phyloP scores from a whole-genome alignment of 768 basidiomycete genomes.

The Tricholomella constricta region DNA sequence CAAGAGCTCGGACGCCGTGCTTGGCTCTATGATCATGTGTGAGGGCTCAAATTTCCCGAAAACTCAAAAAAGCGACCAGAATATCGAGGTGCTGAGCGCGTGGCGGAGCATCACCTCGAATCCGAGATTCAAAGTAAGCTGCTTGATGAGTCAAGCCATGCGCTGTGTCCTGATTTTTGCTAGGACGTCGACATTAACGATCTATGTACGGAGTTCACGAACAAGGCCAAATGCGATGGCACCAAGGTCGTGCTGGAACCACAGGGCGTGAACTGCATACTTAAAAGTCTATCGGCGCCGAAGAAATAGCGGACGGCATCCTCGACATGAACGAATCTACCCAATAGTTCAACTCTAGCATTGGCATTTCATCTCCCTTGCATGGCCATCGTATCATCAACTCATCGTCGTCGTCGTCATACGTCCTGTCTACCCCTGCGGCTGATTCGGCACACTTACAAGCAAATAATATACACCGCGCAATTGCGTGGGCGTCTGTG shows the following conservation, averaged over 20 bases:
- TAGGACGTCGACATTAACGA: conserved; percentile 80
- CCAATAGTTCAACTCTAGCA: background rate
- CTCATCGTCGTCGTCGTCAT: background rate
- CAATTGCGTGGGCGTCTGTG: background rate
- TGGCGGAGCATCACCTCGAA: conserved; percentile 77
- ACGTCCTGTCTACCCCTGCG: background rate
- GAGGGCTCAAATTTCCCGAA: conserved; percentile 67
- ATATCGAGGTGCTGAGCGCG: conserved; percentile 76
- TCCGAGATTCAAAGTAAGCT: conserved; percentile 73
- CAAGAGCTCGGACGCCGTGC: conserved; percentile 45
- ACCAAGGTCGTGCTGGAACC: conserved; percentile 78
- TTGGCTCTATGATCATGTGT: conserved; percentile 64
- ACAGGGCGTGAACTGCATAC: conserved; percentile 48
- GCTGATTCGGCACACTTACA: background rate
- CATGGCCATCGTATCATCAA: conserved; percentile 3
- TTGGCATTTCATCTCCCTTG: background rate
- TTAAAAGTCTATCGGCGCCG: conserved; percentile 39
- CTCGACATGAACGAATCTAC: background rate
- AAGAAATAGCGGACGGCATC: conserved; percentile 17
- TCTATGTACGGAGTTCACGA: conserved; percentile 76
- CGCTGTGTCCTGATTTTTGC: conserved; percentile 4
- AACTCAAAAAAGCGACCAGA: conserved; percentile 68
- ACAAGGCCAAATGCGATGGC: conserved; percentile 83
- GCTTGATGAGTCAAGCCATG: conserved; percentile 9
- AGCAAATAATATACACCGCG: background rate